These are phyloP conservation scores for Cyclotella kingstonii DNA, from an alignment of 108 stramenopile species.

Conservation along the genomic window DNA sequence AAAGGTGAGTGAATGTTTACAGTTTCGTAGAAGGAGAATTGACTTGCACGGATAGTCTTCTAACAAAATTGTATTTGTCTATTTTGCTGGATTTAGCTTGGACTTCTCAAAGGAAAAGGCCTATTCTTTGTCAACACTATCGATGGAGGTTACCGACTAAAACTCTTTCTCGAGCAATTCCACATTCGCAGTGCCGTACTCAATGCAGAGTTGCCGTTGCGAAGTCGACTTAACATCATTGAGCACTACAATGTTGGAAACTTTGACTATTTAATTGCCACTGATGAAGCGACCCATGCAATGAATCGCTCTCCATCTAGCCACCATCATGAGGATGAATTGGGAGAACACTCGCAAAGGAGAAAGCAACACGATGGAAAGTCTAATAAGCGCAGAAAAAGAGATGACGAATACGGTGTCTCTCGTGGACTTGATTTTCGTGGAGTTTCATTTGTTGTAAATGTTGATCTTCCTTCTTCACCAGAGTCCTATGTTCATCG, in stretches of 20 bases:
- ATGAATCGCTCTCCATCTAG: constrained; percentile 10
- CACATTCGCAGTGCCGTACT: constrained; percentile 94
- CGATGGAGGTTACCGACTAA: constrained; percentile 91
- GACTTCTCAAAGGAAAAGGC: constrained; percentile 93
- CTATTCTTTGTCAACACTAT: constrained; percentile 96
- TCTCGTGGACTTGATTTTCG: constrained; percentile 96
- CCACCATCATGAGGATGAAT: constrained; percentile 41
- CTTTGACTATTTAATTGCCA: constrained; percentile 98
- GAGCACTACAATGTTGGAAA: constrained; percentile 98
- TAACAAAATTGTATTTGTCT: too few relatives aligned
- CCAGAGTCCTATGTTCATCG: constrained; percentile 93
- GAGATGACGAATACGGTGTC: constrained; percentile 88
- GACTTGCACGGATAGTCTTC: too few relatives aligned
- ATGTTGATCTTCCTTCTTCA: constrained; percentile 94
- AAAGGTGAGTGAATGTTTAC: constrained; percentile 54
- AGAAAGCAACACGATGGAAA: constrained; percentile 37
- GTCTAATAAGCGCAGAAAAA: constrained; percentile 51
- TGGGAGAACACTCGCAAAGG: constrained; percentile 36
- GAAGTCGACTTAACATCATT: constrained; percentile 91
- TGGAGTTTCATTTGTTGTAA: constrained; percentile 94
- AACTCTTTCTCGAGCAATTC: constrained; percentile 97
- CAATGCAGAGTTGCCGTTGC: constrained; percentile 95
- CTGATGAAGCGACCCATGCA: constrained; percentile 83
- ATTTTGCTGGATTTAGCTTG: constrained; percentile 49
- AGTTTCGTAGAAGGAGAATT: constrained; percentile 31